Percentiles rank a stretch among this genome's conserved stretches.
Evolutionary conservation across 345 rosid species (phyloP).

Genomic region (Brassica napus): Da-Ae NC_063441.1:2773501-2774000

Average conservation of each 20-base stretch:
- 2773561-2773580: slow-evolving; percentile 18
- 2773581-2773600: slow-evolving; percentile 15
- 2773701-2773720: slow-evolving; percentile 30
- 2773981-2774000: too few relatives aligned
- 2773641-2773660: slow-evolving; percentile 41
- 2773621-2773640: slow-evolving; percentile 38
- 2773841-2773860: neutral
- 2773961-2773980: too few relatives aligned
- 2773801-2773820: slow-evolving; percentile 1
- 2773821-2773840: neutral
- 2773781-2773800: neutral
- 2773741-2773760: slow-evolving; percentile 4
- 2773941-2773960: too few relatives aligned
- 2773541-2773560: slow-evolving; percentile 13
- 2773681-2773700: slow-evolving; percentile 37
- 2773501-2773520: slow-evolving; percentile 20
- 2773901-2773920: too few relatives aligned
- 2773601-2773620: slow-evolving; percentile 27
- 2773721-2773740: slow-evolving; percentile 9
- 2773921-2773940: too few relatives aligned
- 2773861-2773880: too few relatives aligned
- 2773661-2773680: slow-evolving; percentile 32
- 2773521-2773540: slow-evolving; percentile 23
- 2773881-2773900: too few relatives aligned
- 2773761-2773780: neutral